Evolutionary conservation across 192 early-diverging fungal species (phyloP), one percentile per base, ranked within the genome.

Genomic region (Rhizophagus sp.): DNA sequence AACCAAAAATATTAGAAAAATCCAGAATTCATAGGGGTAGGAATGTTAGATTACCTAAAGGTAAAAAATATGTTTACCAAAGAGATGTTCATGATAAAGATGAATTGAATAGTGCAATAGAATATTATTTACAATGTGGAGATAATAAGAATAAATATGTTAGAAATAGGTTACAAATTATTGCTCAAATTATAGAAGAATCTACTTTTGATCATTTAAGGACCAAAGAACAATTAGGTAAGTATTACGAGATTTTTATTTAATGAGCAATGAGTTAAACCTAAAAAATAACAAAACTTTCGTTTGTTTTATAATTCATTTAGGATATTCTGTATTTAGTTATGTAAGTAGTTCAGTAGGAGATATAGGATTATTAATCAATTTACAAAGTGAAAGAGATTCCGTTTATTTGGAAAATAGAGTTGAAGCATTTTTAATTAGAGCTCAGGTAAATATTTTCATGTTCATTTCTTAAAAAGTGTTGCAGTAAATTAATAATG

Each of bases 151-250:
- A 96, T 79, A 87, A 80, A 44, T 80, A 85, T 25, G 83, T 91
- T 39, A 93, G 96, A 41, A 91, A 89, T 47, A 82, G 90, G 19
- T 83, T 95, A 24, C 86, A 89, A 49, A 88, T 99, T 64, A 78
- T 96, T 73, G 88, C 91, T 17, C 94, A 97, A 76, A 94, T 99
- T 61, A 84, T 91, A 24, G 87, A 93, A 65, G 97, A 99, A 82
- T 95, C 96, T 41, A 94, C 89, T 80, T 99, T 98, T 84, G 93
- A 98, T 85, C 92, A 97, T 79, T 85, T 99, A 69, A 89, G 98
- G 30, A 99, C 98, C 22, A 96, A 98, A 82, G 93, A 95, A 82
- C 91, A 94, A 80, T 88, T 95, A 12, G 93, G 92, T 63, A 85
- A 88, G 75, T 82, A 13, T 57, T 24, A 36, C 22, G 17, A n/a